phyloP scores from a whole-genome alignment of 176 grass and related monocot species.

The Ensete ventricosum region DNA sequence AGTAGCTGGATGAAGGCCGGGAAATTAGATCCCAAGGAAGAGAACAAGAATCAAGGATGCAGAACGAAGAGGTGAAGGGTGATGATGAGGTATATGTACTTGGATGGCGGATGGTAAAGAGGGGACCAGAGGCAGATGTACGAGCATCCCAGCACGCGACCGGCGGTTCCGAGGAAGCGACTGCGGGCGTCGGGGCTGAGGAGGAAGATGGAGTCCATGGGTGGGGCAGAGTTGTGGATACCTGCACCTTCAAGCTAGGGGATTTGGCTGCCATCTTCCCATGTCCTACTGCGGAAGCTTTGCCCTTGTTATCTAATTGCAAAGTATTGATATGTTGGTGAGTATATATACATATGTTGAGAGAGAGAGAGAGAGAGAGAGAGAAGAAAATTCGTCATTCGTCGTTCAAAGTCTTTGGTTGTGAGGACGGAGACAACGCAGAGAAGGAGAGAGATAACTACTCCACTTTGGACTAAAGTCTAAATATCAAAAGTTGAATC shows the following conservation, averaged over 20 bases:
- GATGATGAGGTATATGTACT: slow-evolving; percentile 21
- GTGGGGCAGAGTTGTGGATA: no score
- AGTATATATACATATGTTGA: no score
- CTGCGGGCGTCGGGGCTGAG: slow-evolving; percentile 9
- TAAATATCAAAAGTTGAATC: no score
- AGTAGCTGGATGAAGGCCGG: slow-evolving; percentile 29
- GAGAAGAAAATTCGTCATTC: slow-evolving; percentile 4
- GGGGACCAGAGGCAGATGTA: slow-evolving; percentile 43
- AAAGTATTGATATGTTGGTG: no score
- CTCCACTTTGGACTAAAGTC: no score
- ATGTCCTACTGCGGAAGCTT: not conserved
- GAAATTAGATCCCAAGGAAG: not conserved
- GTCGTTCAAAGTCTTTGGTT: slow-evolving; percentile 2
- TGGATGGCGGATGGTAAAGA: slow-evolving; percentile 1
- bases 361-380: not conserved
- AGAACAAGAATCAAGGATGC: slow-evolving; percentile 21
- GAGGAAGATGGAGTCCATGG: slow-evolving; percentile 41
- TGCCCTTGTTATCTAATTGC: no score
- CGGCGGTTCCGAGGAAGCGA: slow-evolving; percentile 17
- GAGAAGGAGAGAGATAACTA: no score
- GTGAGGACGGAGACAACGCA: no score
- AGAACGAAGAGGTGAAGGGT: not conserved
- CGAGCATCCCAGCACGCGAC: slow-evolving; percentile 21
- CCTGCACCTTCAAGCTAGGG: not conserved
- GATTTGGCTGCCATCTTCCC: not conserved